These are phyloP conservation scores for Parasarocladium wereldwijsianum DNA, from an alignment of 2,329 filamentous ascomycete species.

Conservation along the genomic window DNA sequence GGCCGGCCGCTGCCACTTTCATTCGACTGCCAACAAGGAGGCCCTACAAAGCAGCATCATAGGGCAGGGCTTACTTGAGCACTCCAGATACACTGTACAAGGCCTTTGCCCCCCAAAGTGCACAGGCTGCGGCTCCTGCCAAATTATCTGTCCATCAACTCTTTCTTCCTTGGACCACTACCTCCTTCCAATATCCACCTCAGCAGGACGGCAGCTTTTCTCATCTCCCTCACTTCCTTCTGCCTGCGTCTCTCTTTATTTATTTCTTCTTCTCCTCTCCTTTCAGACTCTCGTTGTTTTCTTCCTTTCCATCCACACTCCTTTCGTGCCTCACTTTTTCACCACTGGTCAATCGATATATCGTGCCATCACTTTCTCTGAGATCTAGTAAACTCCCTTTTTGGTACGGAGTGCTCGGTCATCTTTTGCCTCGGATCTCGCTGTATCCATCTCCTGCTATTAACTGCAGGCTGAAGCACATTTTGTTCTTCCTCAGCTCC, in stretches of 20 bases:
- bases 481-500: no score
- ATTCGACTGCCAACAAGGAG: no score
- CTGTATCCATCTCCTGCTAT: no score
- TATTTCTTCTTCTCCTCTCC: neutral
- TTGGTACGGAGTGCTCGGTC: constrained; percentile 15
- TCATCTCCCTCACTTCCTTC: constrained; percentile 1
- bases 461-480: no score
- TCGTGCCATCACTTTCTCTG: constrained; percentile 9
- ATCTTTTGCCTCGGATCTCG: no score
- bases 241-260: constrained; percentile 2
- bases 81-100: no score
- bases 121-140: no score
- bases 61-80: no score
- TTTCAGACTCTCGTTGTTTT: constrained; percentile 3
- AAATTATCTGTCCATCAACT: no score
- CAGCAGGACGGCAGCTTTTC: neutral
- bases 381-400: constrained; percentile 13
- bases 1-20: no score
- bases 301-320: constrained; percentile 3
- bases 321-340: constrained; percentile 6
- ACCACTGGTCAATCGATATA: constrained; percentile 7
- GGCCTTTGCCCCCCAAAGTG: no score
- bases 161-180: constrained; percentile 1
- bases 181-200: neutral
- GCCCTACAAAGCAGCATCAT: no score